Evolutionary conservation across 257 asterid species (phyloP), one percentile per base, ranked within the genome.

Genomic region (Nicotiana tabacum): DNA sequence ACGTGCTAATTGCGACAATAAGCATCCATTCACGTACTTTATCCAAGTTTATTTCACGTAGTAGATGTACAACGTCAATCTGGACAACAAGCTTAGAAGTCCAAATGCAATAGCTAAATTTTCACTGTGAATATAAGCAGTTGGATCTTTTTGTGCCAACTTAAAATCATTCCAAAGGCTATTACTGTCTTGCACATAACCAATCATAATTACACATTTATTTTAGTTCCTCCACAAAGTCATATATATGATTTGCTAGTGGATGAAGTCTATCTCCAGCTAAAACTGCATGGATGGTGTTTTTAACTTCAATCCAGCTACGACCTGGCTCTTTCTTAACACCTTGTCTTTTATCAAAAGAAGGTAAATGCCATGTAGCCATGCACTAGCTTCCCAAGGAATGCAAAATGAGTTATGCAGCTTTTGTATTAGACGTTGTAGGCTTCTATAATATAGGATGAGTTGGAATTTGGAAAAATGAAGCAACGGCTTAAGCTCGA

Each of bases 291-390:
- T 95, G 96, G 46, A 91, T 86, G 16, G 83, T 80, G 83, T 92
- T 91, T 83, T 89, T 90, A 43, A 91, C 91, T 88, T 91, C 96
- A 62, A 93, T 87, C 98, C 98, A 94, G 85, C 98, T 95, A 30
- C 90, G 91, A 60, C 98, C 98, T 30, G 98, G 97, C 87, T 95
- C 98, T 88, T 93, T 95, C 87, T 87, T 90, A 77, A 93, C 93
- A 37, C 95, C 97, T 88, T 91, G 65, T 90, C 90, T 90, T 90
- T 93, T 97, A 95, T 95, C 83, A 93, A 21, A 21, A 21, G 21
- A 21, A 21, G 21, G 21, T 21, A 21, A 21, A 21, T 21, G 21
- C 21, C 21, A 21, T 21, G 21, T 21, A 21, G 21, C 21, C 21
- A 21, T 21, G 21, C 21, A 21, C 21, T 0, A 21, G 21, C 21